A percentile compares a stretch with the other conserved stretches of the same genome.
Evolutionary conservation across 2,329 filamentous ascomycete species (phyloP).

Genomic region (Phialophora verrucosa): DNA sequence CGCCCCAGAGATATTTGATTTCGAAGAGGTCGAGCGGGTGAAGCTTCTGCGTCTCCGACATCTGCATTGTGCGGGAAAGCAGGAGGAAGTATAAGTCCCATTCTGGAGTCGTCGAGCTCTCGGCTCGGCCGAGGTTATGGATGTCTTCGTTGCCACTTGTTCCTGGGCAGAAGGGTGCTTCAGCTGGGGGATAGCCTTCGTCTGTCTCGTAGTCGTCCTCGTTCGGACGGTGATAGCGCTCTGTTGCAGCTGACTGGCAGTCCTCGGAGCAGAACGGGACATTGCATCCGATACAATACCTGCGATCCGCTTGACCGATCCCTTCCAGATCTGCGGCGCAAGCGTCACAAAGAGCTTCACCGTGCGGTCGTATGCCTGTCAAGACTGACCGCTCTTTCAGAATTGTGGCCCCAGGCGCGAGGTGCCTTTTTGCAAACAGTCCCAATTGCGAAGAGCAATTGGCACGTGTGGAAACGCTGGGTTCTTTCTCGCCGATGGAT

Average conservation of each 20-base stretch:
- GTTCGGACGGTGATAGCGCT: conserved; percentile 57
- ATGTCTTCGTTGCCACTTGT: conserved; percentile 61
- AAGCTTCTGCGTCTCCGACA: conserved; percentile 64
- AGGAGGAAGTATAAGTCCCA: conserved; percentile 67
- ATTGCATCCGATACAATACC: conserved; percentile 48
- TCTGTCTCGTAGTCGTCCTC: conserved; percentile 34
- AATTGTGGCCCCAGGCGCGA: conserved; percentile 75
- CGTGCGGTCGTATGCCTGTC: conserved; percentile 85
- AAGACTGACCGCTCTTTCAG: conserved; percentile 83
- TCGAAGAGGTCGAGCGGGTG: conserved; percentile 66
- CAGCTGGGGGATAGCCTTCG: conserved; percentile 33
- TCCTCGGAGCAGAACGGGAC: conserved; percentile 65
- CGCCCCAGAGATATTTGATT: conserved; percentile 69
- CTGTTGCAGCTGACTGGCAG: conserved; percentile 62
- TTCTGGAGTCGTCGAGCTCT: conserved; percentile 61
- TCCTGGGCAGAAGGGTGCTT: conserved; percentile 47
- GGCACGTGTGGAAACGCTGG: conserved; percentile 32
- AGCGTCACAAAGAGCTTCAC: conserved; percentile 86
- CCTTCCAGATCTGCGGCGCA: conserved; percentile 76
- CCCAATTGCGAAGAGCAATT: conserved; percentile 74
- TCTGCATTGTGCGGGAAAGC: conserved; percentile 63
- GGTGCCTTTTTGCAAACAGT: conserved; percentile 83
- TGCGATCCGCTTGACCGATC: conserved; percentile 55
- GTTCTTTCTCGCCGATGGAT: conserved; percentile 5
- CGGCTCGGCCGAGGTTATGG: conserved; percentile 64